These are phyloP conservation scores for Centrapalus pauciflorus DNA, from an alignment of 129 eudicot species.

Conservation along the genomic window DNA sequence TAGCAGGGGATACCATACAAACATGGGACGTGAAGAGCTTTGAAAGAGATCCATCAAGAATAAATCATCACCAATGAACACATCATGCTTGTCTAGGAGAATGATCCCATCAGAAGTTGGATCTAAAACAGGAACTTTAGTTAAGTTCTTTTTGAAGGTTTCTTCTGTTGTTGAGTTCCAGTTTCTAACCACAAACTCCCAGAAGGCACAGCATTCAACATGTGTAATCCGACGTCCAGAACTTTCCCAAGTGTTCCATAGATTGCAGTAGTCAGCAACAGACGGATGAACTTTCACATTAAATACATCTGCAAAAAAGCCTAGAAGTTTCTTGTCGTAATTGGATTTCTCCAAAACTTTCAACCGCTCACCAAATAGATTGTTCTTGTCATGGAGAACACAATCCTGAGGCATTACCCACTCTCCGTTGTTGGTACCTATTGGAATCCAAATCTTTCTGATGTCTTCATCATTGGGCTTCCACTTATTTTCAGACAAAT, in stretches of 20 bases:
- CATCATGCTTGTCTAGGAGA: conserved; percentile 34
- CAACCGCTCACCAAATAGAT: conserved; percentile 30
- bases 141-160: conserved; percentile 11
- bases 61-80: conserved; percentile 54
- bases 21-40: conserved; percentile 25
- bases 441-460: conserved; percentile 44
- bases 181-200: conserved; percentile 35
- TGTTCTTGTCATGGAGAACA: conserved; percentile 34
- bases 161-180: conserved; percentile 21
- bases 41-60: conserved; percentile 39
- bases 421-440: conserved; percentile 30
- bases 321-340: conserved; percentile 24
- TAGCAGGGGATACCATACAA: conserved; percentile 49
- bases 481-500: conserved; percentile 29
- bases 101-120: conserved; percentile 21
- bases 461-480: conserved; percentile 14
- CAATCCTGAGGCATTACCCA: conserved; percentile 44
- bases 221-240: conserved; percentile 26
- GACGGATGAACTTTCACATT: conserved; percentile 40
- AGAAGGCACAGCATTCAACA: conserved; percentile 46
- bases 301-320: conserved; percentile 30
- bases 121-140: conserved; percentile 33
- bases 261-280: conserved; percentile 36
- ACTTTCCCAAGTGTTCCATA: conserved; percentile 51
- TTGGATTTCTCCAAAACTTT: conserved; percentile 36